A percentile compares a stretch with the other conserved stretches of the same genome.
phyloP scores from a whole-genome alignment of 345 rosid genomes.

The Excoecaria agallocha region DNA sequence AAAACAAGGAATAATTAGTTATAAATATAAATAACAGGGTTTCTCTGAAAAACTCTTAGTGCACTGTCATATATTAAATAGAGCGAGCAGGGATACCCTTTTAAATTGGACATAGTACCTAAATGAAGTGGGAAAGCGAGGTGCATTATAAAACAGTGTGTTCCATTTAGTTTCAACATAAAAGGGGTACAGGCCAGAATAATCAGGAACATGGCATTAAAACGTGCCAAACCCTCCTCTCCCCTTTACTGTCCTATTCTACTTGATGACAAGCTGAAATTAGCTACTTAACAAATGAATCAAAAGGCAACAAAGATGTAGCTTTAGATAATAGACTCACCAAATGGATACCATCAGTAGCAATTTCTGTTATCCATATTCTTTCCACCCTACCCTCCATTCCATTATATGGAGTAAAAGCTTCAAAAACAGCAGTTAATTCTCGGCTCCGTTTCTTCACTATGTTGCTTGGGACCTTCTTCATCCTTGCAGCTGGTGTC shows the following conservation, averaged over 20 bases:
- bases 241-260: background rate
- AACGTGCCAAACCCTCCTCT: background rate
- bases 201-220: background rate
- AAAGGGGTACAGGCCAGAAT: background rate
- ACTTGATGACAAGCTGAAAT: background rate
- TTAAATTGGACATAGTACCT: background rate
- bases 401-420: constrained; percentile 75
- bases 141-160: background rate
- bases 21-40: background rate
- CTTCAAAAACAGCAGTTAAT: constrained; percentile 79
- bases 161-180: background rate
- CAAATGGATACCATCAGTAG: constrained; percentile 85
- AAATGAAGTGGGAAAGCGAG: background rate
- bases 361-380: constrained; percentile 91
- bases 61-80: background rate
- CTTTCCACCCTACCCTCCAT: constrained; percentile 86
- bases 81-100: no score
- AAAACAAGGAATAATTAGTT: constrained; percentile 10
- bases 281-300: background rate
- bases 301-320: background rate
- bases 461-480: constrained; percentile 73
- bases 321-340: constrained; percentile 36
- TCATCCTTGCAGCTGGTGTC: constrained; percentile 97
- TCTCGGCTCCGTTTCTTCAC: constrained; percentile 93
- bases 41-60: background rate